These are phyloP conservation scores for Plasmodium yoelii DNA, from an alignment of 169 alveolate species.

Conservation along the genomic window DNA sequence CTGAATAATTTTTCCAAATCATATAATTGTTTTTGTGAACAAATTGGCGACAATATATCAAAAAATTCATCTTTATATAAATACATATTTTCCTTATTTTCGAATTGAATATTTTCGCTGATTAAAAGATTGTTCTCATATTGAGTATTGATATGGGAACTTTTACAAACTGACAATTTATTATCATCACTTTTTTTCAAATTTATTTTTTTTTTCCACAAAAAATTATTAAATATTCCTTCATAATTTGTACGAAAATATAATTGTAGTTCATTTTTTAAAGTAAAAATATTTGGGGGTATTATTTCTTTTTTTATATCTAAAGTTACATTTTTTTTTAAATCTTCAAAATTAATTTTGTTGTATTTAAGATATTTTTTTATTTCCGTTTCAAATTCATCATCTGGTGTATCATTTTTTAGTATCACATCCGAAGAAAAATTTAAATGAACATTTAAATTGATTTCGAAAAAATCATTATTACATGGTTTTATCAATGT, in stretches of 20 bases:
- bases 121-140: background rate
- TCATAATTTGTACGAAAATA: conserved; percentile 29
- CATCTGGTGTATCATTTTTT: conserved; percentile 25
- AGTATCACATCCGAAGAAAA: conserved; percentile 36
- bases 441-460: conserved; percentile 13
- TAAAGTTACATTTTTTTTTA: background rate
- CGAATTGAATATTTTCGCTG: background rate
- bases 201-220: conserved; percentile 2
- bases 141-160: background rate
- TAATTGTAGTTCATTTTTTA: conserved; percentile 35
- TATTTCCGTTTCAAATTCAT: conserved; percentile 51
- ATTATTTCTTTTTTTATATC: background rate
- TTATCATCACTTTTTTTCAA: background rate
- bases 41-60: background rate
- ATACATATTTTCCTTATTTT: background rate
- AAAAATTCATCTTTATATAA: conserved; percentile 23
- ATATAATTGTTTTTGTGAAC: background rate
- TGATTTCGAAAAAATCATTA: conserved; percentile 13
- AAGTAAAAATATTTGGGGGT: conserved; percentile 29
- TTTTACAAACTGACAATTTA: background rate
- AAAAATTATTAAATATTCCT: conserved; percentile 17
- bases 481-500: background rate
- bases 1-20: conserved; percentile 14
- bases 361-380: conserved; percentile 25
- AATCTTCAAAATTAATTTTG: conserved; percentile 39